Percentiles rank a stretch among this genome's conserved stretches.
phyloP scores from a whole-genome alignment of 805 yeast genomes.

The Spathaspora arborariae region DNA sequence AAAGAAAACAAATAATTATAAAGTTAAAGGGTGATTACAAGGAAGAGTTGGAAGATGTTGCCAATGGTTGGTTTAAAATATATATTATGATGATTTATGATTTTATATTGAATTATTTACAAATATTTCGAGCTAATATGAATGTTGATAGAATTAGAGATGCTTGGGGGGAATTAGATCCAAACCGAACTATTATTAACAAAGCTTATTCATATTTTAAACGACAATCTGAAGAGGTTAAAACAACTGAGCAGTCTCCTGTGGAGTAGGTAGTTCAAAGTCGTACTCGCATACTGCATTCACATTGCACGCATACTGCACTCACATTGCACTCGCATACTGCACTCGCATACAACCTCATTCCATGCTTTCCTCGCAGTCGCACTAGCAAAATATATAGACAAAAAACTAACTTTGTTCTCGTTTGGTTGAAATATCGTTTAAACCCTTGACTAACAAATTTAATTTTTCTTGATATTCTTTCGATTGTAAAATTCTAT shows the following conservation, averaged over 20 bases:
- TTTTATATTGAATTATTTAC: constrained; percentile 27
- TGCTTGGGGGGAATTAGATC: constrained; percentile 38
- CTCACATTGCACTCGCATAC: too few species aligned
- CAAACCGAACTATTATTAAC: constrained; percentile 34
- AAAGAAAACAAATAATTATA: constrained; percentile 22
- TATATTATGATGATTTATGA: constrained; percentile 32
- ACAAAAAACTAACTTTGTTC: too few species aligned
- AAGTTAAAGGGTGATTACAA: constrained; percentile 23
- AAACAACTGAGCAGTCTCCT: too few species aligned
- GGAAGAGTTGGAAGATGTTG: constrained; percentile 2
- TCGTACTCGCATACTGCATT: too few species aligned
- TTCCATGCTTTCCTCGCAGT: too few species aligned
- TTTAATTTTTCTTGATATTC: constrained; percentile 16
- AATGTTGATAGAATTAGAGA: constrained; percentile 39
- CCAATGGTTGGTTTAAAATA: constrained; percentile 13
- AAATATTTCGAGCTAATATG: constrained; percentile 36
- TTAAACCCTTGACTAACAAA: constrained; percentile 14
- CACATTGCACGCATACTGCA: too few species aligned
- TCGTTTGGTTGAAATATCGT: too few species aligned
- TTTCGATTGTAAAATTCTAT: constrained; percentile 7
- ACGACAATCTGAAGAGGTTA: background rate
- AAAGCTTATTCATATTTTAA: constrained; percentile 30
- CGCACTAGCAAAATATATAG: too few species aligned
- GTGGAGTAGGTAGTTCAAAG: too few species aligned
- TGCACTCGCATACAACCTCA: too few species aligned